Evolutionary conservation across 2,329 filamentous ascomycete species (phyloP), one percentile per base, ranked within the genome.

Genomic region (Geosmithia putterillii): DNA sequence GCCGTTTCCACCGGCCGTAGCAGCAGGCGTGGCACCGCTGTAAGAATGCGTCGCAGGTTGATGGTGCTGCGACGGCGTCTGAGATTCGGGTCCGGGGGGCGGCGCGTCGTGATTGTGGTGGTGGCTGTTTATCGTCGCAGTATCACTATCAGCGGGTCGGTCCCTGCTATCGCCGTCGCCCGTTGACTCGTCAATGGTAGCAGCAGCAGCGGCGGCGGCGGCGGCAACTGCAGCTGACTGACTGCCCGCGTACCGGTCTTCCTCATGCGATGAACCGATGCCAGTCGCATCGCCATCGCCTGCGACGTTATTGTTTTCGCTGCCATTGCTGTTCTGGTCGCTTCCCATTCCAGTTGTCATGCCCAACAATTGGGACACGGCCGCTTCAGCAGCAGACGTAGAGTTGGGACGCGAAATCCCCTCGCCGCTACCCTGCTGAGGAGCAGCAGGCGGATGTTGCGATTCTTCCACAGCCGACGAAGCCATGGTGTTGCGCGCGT

Each of bases 391-490:
- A 1, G 69, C 67, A 3, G 72, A 70, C 3, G 67, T 66, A 25
- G 71, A 71, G 50, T 63, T 67, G 19, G 69, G 69, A 50, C 67
- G 63, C 23, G 72, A 71, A 46, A 71, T 66, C 17, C 67, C 61
- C 48, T 76, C 72, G 37, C 66, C 54, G 9, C 58, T 56, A 32
- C 63, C 59, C 34, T 62, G 54, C 36, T 32, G 28, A 9, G 5
- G 28, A 9, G 28, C 59, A 32, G 61, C 54, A 35, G 64, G 55
- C 38, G 67, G 54, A 40, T 61, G 51, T 43, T 65, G 63, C 25
- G 59, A 20, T 14, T 41, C 28, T 32, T 32, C 28, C 10, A 32
- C 10, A 12, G 5, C 28, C 15, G 28, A 14, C 10, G 28, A 32
- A 32, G 28, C 10, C 28, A 32, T 32, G 10, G 5, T 32, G 28